These are phyloP conservation scores for Geranium brycei DNA, from an alignment of 345 rosid genomes.

Conservation along the genomic window DNA sequence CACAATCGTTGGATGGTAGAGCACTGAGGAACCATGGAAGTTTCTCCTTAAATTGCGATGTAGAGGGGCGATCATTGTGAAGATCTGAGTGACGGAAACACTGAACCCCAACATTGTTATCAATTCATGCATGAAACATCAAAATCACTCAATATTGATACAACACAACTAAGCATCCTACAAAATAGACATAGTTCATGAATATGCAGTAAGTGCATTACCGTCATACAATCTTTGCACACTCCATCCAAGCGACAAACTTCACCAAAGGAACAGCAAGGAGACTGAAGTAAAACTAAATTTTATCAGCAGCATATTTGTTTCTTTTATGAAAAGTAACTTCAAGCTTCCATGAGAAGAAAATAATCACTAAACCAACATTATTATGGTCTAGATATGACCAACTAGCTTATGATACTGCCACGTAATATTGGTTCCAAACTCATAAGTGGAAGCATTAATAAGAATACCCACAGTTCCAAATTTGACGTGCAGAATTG, in stretches of 20 bases:
- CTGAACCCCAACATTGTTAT: conserved; percentile 30
- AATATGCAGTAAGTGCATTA: conserved; percentile 17
- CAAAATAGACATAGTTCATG: conserved; percentile 3
- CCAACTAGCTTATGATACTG: neutral
- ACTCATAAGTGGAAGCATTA: neutral
- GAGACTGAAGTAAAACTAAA: conserved; percentile 43
- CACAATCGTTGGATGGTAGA: conserved; percentile 92
- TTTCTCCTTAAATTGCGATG: conserved; percentile 71
- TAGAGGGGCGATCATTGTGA: conserved; percentile 71
- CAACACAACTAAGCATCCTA: conserved; percentile 1
- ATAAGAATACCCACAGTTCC: neutral
- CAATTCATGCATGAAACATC: conserved; percentile 2
- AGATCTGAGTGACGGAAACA: conserved; percentile 90
- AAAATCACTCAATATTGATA: neutral
- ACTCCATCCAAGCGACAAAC: conserved; percentile 52
- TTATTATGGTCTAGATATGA: neutral
- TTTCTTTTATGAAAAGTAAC: neutral
- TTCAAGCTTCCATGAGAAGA: no score
- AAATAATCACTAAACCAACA: neutral
- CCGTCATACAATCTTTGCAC: conserved; percentile 98
- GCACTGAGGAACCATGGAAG: conserved; percentile 95
- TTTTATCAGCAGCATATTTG: neutral
- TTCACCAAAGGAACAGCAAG: conserved; percentile 62
- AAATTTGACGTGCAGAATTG: neutral
- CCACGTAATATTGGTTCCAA: neutral